Evolutionary conservation across 1,139 yeast species (phyloP).

Genomic region (Schwanniomyces etchellsii): DNA sequence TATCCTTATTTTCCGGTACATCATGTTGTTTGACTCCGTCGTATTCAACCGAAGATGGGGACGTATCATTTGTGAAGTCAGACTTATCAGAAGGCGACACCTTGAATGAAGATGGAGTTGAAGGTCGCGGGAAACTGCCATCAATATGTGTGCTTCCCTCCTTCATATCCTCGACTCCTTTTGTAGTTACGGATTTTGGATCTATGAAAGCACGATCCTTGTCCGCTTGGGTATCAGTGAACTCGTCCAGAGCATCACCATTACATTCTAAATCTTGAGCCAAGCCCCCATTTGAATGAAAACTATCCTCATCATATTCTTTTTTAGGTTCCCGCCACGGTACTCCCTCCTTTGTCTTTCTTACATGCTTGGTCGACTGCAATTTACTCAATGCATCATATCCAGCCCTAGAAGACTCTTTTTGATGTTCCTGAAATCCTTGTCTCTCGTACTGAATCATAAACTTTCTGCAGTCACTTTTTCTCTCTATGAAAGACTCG

Average conservation of each 20-base stretch:
- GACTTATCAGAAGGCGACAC: slow-evolving; percentile 18
- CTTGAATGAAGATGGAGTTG: slow-evolving; percentile 30
- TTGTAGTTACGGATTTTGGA: neutral
- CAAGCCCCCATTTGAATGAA: neutral
- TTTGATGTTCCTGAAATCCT: neutral
- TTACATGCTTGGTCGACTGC: too few relatives aligned
- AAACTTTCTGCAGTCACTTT: too few relatives aligned
- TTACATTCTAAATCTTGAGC: slow-evolving; percentile 1
- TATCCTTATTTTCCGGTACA: neutral
- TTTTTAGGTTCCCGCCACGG: neutral
- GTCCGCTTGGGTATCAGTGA: neutral
- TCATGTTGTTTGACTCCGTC: slow-evolving; percentile 1
- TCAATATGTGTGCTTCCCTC: slow-evolving; percentile 1
- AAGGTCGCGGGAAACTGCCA: slow-evolving; percentile 12
- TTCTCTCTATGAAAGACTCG: too few relatives aligned
- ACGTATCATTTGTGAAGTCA: slow-evolving; percentile 24
- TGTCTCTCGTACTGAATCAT: neutral
- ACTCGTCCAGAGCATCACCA: neutral
- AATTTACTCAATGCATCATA: neutral
- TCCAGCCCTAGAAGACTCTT: neutral
- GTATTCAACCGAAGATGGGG: slow-evolving; percentile 27
- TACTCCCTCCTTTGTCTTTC: neutral
- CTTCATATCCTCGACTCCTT: neutral
- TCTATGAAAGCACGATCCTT: neutral
- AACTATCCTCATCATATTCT: neutral